Evolutionary conservation across 2,329 filamentous ascomycete species (phyloP), one percentile per base, ranked within the genome.

Genomic region (Paraphaeosphaeria minitans): DNA sequence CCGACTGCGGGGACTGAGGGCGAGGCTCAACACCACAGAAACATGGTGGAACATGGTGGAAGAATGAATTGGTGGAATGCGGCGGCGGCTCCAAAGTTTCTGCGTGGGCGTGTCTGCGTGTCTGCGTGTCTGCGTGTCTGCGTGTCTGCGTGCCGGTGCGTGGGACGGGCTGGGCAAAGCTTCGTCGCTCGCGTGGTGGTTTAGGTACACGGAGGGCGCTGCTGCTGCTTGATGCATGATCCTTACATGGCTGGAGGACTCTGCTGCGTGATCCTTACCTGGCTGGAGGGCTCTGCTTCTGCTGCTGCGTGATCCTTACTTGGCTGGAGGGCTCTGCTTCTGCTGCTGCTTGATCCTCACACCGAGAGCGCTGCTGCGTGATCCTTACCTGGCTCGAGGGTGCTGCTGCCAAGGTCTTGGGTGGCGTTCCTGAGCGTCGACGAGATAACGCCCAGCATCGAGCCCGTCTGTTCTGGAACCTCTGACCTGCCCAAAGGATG

Each of bases 331-430:
- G n/a, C n/a, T n/a, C n/a, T n/a, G n/a, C n/a, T n/a, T n/a, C n/a
- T n/a, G n/a, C n/a, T n/a, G n/a, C n/a, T n/a, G n/a, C n/a, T n/a
- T n/a, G n/a, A n/a, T n/a, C n/a, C 13, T 31, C 47, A 33, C 47
- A 22, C 52, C 22, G n/a, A 24, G 10, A 14, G 31, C 49, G 31
- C 55, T 52, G 19, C 63, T 58, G 62, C 57, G 63, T 62, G 59
- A 65, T 68, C 63, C 66, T 62, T 50, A 61, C 60, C 49, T 58
- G 58, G 60, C 57, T 63, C 33, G 49, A 52, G 53, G 64, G 64
- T 64, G 64, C 65, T 50, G 54, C 13, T 70, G 73, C 73, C 74
- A 75, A 76, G 73, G 71, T 48, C 73, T 76, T 75, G 72, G 72
- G 65, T 71, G 73, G 73, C 73, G 66, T 61, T 66, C 68, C 67